Base-by-base conservation (phyloP, 177 flowering plant species). In the Vitis hybrid region DNA sequence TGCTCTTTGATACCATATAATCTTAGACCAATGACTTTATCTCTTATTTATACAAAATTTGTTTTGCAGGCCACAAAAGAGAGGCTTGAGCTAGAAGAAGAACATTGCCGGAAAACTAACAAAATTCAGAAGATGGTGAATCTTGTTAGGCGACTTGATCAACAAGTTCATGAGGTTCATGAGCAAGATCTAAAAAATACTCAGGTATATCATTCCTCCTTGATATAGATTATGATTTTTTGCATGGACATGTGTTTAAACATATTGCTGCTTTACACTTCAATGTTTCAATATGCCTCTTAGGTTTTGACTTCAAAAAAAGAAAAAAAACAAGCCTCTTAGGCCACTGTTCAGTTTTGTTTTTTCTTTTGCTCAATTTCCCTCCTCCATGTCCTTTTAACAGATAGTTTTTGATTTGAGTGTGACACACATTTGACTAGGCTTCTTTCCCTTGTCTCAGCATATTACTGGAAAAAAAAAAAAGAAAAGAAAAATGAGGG, bases 181-280 rank as follows among this genome's bases (percentile, higher is more conserved):
- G 96, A 89, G 73, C 90, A 87, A 74, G 80, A 87, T 76, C 49
- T 76, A 22, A 81, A 71, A 75, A 79, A 75, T 72, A 91, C 96
- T 29, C 98, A 91, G 98, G 99, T 94, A 33, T 13, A 49, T 26
- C 29, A 26, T 66, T 67, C 14, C 49, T 29, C 16, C 53, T 52
- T 49, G 10, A 14, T 51, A 4, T 3, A n/a, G 45, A 19, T 19
- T 29, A 18, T 56, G 48, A 2, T 8, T 67, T 39, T 50, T 53
- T 62, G 45, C 15, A 11, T 14, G 12, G 13, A 52, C 60, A 13
- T 33, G 33, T 6, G 29, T 33, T 16, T 29, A 60, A 26, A 2
- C 31, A 10, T 14, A 22, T 59, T 39, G 45, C 45, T 7, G 45
- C 45, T 39, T 39, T 39, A 5, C 7, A 39, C 45, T 39, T 39